Evolutionary conservation across 352 stramenopile species (phyloP), one percentile per base, ranked within the genome.

Genomic region (Peronospora belbahrii): DNA sequence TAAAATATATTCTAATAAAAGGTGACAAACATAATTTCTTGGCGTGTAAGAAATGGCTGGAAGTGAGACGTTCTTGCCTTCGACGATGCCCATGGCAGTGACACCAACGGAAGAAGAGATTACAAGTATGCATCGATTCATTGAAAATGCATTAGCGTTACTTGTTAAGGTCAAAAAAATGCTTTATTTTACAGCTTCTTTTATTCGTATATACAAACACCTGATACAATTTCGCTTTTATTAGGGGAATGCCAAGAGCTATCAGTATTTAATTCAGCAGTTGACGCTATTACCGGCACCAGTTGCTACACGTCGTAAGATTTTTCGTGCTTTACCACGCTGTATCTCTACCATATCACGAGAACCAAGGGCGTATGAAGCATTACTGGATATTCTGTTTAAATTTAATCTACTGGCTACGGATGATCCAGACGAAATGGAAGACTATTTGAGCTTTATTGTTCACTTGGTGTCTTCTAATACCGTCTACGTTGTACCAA

Each of bases 391-490:
- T 46, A 74, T 74, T 22, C 67, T 93, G 36, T 93, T 90, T 59
- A 88, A 85, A 60, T 85, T 87, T 58, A 67, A 86, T 32, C 69
- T 88, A 18, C 43, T 89, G 10, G 59, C 60, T 7, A 56, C 35
- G 15, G 60, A 42, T 8, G 72, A 83, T 48, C 36, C 48, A 8
- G 52, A 55, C 17, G 72, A 90, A 58, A 70, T 83, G 32, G 66
- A 77, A 13, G 76, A 83, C 30, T 93, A 87, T 58, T 74, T 63
- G 35, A 62, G 49, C 23, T 83, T 93, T 36, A 50, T 93, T 32
- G 65, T 85, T 17, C 76, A 93, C 32, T 44, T 93, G 15, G 77
- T 93, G 48, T 90, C 78, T 19, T 88, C 78, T 49, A 88, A 89
- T 35, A 87, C 79, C 0, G 70, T 88, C 3, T 93, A 86, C 52